A percentile compares a stretch with the other conserved stretches of the same genome.
phyloP scores from a whole-genome alignment of 768 basidiomycete genomes.

The Suillus occidentalis region DNA sequence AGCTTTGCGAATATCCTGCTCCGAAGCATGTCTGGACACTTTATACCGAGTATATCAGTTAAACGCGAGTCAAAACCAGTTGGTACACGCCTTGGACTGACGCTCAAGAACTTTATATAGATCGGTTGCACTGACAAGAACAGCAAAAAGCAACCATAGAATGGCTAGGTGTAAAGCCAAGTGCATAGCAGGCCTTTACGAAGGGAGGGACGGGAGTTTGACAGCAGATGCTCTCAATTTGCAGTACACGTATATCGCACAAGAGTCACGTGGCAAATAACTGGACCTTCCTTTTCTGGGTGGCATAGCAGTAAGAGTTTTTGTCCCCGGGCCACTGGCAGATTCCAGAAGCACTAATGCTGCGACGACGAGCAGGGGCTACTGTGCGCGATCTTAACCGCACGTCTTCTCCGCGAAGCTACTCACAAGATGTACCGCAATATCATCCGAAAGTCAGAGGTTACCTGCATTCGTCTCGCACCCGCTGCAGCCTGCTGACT shows the following conservation, averaged over 20 bases:
- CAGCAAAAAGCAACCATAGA: conserved; percentile 32
- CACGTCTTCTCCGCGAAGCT: conserved; percentile 14
- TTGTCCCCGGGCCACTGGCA: no score
- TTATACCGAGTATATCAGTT: conserved; percentile 19
- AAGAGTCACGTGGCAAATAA: conserved; percentile 25
- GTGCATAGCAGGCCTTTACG: conserved; percentile 20
- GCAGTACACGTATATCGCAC: conserved; percentile 28
- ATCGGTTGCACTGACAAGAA: conserved; percentile 54
- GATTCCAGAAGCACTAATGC: neutral
- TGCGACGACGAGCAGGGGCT: neutral
- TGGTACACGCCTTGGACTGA: conserved; percentile 47
- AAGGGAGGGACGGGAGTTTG: neutral
- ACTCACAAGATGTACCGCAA: conserved; percentile 15
- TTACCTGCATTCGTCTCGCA: conserved; percentile 17
- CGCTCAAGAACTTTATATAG: conserved; percentile 82
- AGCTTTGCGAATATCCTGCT: conserved; percentile 87
- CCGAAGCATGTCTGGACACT: conserved; percentile 78
- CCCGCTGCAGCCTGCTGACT: conserved; percentile 11
- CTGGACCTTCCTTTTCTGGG: neutral
- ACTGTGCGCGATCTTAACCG: no score
- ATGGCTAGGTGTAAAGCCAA: conserved; percentile 28
- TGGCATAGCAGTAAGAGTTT: no score
- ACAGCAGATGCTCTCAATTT: conserved; percentile 8
- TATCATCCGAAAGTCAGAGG: conserved; percentile 43
- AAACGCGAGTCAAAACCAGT: conserved; percentile 17